Percentiles rank a stretch among this genome's conserved stretches.
Conservation (phyloP, 768 basidiomycete species). For the Leucocoprinus sp. region DNA sequence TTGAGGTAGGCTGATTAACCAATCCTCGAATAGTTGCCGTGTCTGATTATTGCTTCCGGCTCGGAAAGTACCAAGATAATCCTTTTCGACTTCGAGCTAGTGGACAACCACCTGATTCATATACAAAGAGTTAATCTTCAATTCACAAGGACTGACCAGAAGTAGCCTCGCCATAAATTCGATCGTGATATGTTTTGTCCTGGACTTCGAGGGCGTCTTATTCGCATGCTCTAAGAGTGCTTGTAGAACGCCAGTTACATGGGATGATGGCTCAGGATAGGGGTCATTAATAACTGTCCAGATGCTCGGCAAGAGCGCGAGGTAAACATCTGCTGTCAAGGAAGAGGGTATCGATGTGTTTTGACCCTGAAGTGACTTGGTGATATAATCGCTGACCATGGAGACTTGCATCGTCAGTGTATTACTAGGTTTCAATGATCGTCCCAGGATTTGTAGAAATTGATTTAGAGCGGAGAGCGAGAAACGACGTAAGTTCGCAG, state of each 20-base stretch:
- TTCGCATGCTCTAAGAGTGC: conserved; percentile 63
- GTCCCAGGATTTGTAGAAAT: conserved; percentile 15
- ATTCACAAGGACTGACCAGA: conserved; percentile 41
- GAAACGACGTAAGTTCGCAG: conserved; percentile 67
- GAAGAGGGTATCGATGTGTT: conserved; percentile 32
- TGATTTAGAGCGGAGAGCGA: conserved; percentile 33
- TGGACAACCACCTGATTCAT: conserved; percentile 6
- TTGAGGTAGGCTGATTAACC: conserved; percentile 73
- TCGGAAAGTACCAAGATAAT: conserved; percentile 43
- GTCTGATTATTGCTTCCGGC: conserved; percentile 22
- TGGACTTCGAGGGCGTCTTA: conserved; percentile 48
- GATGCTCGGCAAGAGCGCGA: conserved; percentile 63
- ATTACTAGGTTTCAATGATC: conserved; percentile 11
- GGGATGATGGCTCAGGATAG: conserved; percentile 9
- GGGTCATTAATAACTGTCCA: conserved; percentile 62
- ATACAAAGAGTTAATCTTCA: neutral
- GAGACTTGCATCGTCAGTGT: conserved; percentile 31
- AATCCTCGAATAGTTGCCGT: conserved; percentile 39
- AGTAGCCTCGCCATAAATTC: conserved; percentile 69
- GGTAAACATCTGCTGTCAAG: conserved; percentile 52
- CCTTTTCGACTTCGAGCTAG: conserved; percentile 55
- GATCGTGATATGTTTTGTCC: conserved; percentile 56
- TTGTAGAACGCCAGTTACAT: conserved; percentile 30
- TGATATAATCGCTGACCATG: conserved; percentile 53
- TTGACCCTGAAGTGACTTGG: conserved; percentile 48